Evolutionary conservation across 495 filamentous ascomycete species (phyloP), one percentile per base, ranked within the genome.

Genomic region (Penicillium nucicola): DNA sequence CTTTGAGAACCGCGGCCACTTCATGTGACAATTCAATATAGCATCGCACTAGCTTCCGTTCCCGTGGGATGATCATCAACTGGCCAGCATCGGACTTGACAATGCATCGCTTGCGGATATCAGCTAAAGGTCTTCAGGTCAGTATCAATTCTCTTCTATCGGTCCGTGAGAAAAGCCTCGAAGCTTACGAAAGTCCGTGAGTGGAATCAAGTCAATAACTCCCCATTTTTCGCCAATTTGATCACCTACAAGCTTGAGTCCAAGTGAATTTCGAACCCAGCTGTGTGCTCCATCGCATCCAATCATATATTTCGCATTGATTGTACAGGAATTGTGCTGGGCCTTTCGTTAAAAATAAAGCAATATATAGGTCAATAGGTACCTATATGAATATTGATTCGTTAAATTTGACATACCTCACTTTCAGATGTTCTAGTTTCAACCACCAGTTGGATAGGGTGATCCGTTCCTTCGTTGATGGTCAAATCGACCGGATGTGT

Each of bases 51-150:
- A 84, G 66, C 57, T 75, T 77, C 49, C 77, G 76, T 45, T 85
- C 83, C 37, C 84, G 74, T 0, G 84, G 84, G 18, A 88, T 80
- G 9, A 84, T 60, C 74, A 87, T 80, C 20, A 87, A 58, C 30
- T 71, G 78, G 3, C 84, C 84, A 5, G 68, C 70, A 3, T 65
- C 64, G 22, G 77, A 78, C 51, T 84, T 80, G 34, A 85, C 77
- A 19, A 78, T 77, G 56, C 82, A 84, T 45, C 76, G 66, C 62
- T 72, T 78, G 28, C 84, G 71, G 43, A 87, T 78, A 53, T 86
- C 83, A 14, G 83, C 53, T 56, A n/a, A n/a, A n/a, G n/a, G n/a
- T n/a, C n/a, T n/a, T n/a, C n/a, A n/a, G n/a, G n/a, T n/a, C n/a
- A n/a, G n/a, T n/a, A n/a, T n/a, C n/a, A n/a, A n/a, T n/a, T n/a